Evolutionary conservation across 345 rosid genomes (phyloP), one percentile per base, ranked within the genome.

Genomic region (Luvunga scandens): DNA sequence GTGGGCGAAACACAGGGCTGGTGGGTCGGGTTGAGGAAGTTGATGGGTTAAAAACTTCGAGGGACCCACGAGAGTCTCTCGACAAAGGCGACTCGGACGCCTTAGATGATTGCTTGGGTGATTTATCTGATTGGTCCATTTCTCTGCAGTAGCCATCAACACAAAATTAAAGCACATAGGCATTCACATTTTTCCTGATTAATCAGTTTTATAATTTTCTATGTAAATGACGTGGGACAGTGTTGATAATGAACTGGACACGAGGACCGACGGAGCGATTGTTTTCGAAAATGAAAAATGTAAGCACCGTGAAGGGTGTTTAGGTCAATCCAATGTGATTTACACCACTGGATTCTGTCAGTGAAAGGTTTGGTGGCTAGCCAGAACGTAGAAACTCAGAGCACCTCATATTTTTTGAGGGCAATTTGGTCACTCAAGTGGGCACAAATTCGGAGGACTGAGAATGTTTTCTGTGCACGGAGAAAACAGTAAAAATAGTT

Each of bases 1-100:
- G 90, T 1, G 91, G 77, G 8, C 89, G 88, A 69, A 85, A 85
- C 0, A 85, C 80, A 0, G 88, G 94, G 80, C 83, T 89, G 30
- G 87, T 77, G 77, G 93, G 82, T 75, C 90, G 88, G 84, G 87
- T 78, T 2, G 89, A 81, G 76, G 34, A 70, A 60, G 86, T 77
- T 10, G 97, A 83, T 2, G 98, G 96, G 73, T 92, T 92, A 80
- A 95, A 95, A 22, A 93, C 93, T 69, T 95, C 99, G 4, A 95
- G 94, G 22, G 99, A 95, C 55, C 91, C 98, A 62, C 99, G 93
- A 18, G 87, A 39, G 81, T 90, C 94, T 84, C 96, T 87, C 0
- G 91, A 85, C 21, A 91, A 66, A 19, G 90, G 84, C 45, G 88
- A 81, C 50, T 45, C 50, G 50, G 18, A 45, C 2, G 38, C 28